Evolutionary conservation across 257 asterid species (phyloP).

Genomic region (Euphrasia confusa): DNA sequence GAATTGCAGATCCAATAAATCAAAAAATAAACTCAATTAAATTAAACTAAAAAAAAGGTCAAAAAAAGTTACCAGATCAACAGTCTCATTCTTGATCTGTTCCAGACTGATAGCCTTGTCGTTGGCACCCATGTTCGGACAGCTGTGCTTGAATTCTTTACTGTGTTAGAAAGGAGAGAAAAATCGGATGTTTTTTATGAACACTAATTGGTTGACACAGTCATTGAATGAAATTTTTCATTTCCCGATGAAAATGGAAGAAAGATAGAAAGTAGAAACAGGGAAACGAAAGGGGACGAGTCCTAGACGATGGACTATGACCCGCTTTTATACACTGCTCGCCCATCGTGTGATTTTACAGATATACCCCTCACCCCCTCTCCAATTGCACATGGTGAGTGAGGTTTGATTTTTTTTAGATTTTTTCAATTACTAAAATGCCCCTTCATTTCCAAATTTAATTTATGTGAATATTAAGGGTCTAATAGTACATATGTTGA

Average conservation of each 20-base stretch:
- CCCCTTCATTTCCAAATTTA: too few relatives aligned
- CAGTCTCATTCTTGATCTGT: conserved; percentile 78
- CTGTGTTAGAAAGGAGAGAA: too few relatives aligned
- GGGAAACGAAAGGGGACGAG: too few relatives aligned
- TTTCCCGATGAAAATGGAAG: conserved; percentile 8
- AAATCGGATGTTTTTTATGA: background rate
- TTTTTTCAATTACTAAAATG: too few relatives aligned
- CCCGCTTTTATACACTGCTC: conserved; percentile 26
- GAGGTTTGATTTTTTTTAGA: too few relatives aligned
- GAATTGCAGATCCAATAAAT: background rate
- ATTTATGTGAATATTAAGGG: too few relatives aligned
- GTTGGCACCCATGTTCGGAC: conserved; percentile 32
- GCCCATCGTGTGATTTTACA: conserved; percentile 14
- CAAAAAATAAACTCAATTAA: background rate
- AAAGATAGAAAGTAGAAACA: background rate
- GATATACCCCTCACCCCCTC: background rate
- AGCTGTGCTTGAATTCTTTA: too few relatives aligned
- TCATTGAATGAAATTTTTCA: conserved; percentile 29
- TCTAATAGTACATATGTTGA: too few relatives aligned
- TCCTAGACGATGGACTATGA: background rate
- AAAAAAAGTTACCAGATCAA: conserved; percentile 45
- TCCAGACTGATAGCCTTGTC: conserved; percentile 54
- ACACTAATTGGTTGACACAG: background rate
- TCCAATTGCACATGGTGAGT: background rate
- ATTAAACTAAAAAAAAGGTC: background rate